Evolutionary conservation across 805 yeast genomes (phyloP), one percentile per base, ranked within the genome.

Genomic region (Starmera dryadoides): DNA sequence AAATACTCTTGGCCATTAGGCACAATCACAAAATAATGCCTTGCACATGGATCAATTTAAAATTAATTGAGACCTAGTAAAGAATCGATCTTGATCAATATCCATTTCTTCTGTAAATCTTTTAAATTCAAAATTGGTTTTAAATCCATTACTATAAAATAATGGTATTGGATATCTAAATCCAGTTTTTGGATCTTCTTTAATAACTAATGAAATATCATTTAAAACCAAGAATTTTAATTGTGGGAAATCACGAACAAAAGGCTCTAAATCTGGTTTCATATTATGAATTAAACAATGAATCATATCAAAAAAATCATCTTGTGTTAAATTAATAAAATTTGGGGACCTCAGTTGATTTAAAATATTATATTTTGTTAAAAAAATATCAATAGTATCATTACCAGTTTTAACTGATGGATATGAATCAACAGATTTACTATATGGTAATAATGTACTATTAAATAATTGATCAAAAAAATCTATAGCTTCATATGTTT

Each of bases 371-470:
- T 46, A 63, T 47, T 46, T 46, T 34, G 25, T 37, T 35, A 40
- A 49, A 55, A 53, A 63, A 44, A 40, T 48, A 42, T 56, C 50
- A 30, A 64, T 42, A 40, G 55, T 58, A 58, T 63, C 66, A 14
- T 67, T 62, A 21, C 64, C 67, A 0, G 72, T 67, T 35, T 65
- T 55, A 4, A 67, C 71, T 32, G 67, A 56, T 20, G 72, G 72
- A 43, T 62, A 66, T 34, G 49, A 51, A 44, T 66, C 72, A 34
- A 66, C 63, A 1, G 71, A 70, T 40, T 66, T 66, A 1, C 71
- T 64, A 39, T 67, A 67, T 3, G 72, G 72, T 30, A 62, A 46
- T 20, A 67, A 40, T 18, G 61, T 59, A 9, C 63, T 46, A 28
- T 52, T 48, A 33, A 60, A 50, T 51, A 66, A 60, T 50, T 58